Percentiles rank a stretch among this genome's conserved stretches.
phyloP scores from a whole-genome alignment of 2,329 filamentous ascomycete species.

The Penicillium sp. region DNA sequence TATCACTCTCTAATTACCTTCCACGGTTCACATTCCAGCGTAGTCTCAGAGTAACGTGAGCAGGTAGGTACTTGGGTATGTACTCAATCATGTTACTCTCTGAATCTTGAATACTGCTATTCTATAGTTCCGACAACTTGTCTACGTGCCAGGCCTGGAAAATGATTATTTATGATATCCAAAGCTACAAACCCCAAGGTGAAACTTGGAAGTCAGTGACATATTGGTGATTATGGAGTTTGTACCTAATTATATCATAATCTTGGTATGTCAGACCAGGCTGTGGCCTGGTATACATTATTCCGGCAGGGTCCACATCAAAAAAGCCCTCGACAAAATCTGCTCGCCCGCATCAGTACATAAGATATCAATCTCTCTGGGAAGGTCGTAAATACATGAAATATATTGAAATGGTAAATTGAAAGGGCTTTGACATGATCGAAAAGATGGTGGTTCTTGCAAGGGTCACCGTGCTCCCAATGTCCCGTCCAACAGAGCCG shows the following conservation, averaged over 20 bases:
- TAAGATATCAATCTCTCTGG: not conserved
- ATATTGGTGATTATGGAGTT: not conserved
- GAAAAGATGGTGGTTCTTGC: not conserved
- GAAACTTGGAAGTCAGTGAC: too few species aligned
- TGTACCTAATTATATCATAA: not conserved
- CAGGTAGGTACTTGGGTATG: too few species aligned
- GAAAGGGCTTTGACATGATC: not conserved
- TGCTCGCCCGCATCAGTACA: not conserved
- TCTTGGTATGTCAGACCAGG: not conserved
- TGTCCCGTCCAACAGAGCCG: too few species aligned
- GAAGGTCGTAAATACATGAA: not conserved
- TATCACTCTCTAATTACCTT: too few species aligned
- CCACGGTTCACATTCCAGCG: too few species aligned
- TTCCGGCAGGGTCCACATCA: not conserved
- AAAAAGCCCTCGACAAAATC: not conserved
- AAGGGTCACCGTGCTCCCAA: not conserved
- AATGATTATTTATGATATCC: too few species aligned
- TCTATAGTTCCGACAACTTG: too few species aligned
- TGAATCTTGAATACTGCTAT: too few species aligned
- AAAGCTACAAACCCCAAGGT: too few species aligned
- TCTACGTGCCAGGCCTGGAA: too few species aligned
- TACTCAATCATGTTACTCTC: too few species aligned
- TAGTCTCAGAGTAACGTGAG: too few species aligned
- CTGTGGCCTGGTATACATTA: conserved; percentile 2
- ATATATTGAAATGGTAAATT: not conserved